phyloP scores from a whole-genome alignment of 495 filamentous ascomycete genomes.

The Penicillium macrosclerotiorum region DNA sequence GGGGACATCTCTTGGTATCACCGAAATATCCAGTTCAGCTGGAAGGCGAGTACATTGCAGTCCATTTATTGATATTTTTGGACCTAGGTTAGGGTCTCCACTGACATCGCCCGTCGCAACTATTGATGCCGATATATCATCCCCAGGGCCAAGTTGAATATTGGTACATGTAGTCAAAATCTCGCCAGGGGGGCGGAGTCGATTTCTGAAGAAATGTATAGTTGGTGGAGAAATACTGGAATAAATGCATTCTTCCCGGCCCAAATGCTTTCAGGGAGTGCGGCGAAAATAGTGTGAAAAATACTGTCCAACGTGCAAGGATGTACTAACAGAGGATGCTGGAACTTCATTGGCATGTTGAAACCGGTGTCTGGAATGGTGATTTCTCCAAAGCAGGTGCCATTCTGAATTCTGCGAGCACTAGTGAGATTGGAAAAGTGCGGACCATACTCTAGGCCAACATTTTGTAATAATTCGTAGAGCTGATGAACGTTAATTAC shows the following conservation, averaged over 20 bases:
- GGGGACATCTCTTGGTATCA: neutral
- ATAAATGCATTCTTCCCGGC: slow-evolving; percentile 18
- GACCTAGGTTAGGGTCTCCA: neutral
- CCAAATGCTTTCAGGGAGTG: slow-evolving; percentile 3
- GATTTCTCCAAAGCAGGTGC: slow-evolving; percentile 31
- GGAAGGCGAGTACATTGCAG: slow-evolving; percentile 18
- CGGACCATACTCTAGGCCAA: slow-evolving; percentile 38
- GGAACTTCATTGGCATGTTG: slow-evolving; percentile 46
- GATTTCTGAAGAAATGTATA: slow-evolving; percentile 21
- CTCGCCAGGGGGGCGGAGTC: slow-evolving; percentile 9
- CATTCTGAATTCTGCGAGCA: slow-evolving; percentile 12
- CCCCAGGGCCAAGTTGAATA: neutral
- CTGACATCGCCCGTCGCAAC: neutral
- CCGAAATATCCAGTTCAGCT: neutral
- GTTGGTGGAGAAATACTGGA: slow-evolving; percentile 26
- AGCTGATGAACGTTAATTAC: slow-evolving; percentile 24
- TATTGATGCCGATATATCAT: slow-evolving; percentile 15
- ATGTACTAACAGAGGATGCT: slow-evolving; percentile 43
- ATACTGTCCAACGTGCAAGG: slow-evolving; percentile 46
- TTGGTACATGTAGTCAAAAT: slow-evolving; percentile 16
- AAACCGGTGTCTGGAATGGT: slow-evolving; percentile 41
- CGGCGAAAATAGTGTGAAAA: slow-evolving; percentile 35
- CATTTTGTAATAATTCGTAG: slow-evolving; percentile 24
- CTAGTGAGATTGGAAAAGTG: slow-evolving; percentile 30
- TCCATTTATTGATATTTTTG: slow-evolving; percentile 14